These are phyloP conservation scores for Teratosphaeria nubilosa DNA, from an alignment of 2,329 filamentous ascomycete genomes.

Conservation along the genomic window DNA sequence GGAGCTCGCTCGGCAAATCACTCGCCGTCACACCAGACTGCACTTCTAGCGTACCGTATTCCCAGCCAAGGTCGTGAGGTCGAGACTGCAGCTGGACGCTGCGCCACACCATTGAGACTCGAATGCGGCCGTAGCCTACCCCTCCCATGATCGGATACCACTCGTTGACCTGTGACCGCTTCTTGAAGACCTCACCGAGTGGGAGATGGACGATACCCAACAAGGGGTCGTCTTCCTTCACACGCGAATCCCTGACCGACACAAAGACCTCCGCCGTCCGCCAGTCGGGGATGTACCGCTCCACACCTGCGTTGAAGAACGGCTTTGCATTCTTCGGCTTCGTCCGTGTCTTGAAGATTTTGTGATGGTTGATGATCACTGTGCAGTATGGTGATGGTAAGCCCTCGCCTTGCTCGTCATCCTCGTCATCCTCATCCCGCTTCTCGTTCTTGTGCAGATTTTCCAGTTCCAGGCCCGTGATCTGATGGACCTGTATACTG, in stretches of 20 bases:
- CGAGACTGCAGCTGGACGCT: slow-evolving; percentile 56
- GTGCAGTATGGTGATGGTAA: slow-evolving; percentile 63
- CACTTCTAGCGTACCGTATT: slow-evolving; percentile 60
- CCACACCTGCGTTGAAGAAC: slow-evolving; percentile 68
- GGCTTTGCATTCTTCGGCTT: slow-evolving; percentile 71
- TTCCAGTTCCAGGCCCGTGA: slow-evolving; percentile 56
- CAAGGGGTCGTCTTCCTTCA: slow-evolving; percentile 59
- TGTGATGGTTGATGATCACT: slow-evolving; percentile 63
- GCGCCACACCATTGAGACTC: slow-evolving; percentile 64
- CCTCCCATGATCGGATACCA: slow-evolving; percentile 60
- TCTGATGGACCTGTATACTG: slow-evolving; percentile 62
- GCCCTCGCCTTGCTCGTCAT: slow-evolving; percentile 51
- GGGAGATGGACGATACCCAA: slow-evolving; percentile 62
- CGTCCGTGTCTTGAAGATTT: slow-evolving; percentile 58
- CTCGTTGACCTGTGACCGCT: slow-evolving; percentile 54
- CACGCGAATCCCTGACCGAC: slow-evolving; percentile 54
- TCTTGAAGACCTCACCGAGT: slow-evolving; percentile 50
- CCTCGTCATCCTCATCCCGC: slow-evolving; percentile 38
- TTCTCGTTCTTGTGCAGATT: slow-evolving; percentile 45
- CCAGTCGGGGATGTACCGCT: slow-evolving; percentile 63
- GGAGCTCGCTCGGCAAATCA: slow-evolving; percentile 36
- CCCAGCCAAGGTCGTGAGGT: slow-evolving; percentile 53
- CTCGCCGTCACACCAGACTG: slow-evolving; percentile 42
- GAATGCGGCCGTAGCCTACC: slow-evolving; percentile 58
- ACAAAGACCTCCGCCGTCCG: slow-evolving; percentile 57